Evolutionary conservation across 2,329 filamentous ascomycete species (phyloP).

Genomic region (Alternaria sp.): DNA sequence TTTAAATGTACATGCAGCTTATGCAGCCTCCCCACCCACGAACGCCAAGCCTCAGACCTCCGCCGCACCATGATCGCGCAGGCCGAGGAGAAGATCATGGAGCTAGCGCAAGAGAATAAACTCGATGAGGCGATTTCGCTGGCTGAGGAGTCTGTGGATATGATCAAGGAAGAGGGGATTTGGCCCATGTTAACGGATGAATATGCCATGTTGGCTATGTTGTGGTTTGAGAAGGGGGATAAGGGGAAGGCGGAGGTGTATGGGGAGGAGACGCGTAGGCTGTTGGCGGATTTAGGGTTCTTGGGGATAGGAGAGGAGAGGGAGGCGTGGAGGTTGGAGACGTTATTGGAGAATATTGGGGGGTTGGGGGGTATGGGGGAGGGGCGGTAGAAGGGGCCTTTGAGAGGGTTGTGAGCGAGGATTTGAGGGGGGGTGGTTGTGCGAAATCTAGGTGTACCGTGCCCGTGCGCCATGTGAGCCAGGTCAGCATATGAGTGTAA

Average conservation of each 20-base stretch:
- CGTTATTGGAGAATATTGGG: constrained; percentile 21
- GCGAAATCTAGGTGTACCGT: not conserved
- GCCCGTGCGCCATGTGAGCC: no score
- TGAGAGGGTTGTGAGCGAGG: not conserved
- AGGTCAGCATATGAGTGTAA: no score
- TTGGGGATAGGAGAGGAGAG: constrained; percentile 21
- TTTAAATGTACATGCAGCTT: constrained; percentile 38
- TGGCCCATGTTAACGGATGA: constrained; percentile 27
- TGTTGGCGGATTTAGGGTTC: constrained; percentile 28
- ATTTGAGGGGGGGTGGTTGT: not conserved
- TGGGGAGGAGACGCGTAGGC: constrained; percentile 12
- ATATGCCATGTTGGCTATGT: constrained; percentile 30
- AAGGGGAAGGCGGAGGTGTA: constrained; percentile 22
- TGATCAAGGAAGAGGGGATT: constrained; percentile 29
- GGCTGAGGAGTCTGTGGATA: constrained; percentile 21
- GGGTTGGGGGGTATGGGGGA: constrained; percentile 11
- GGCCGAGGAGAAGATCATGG: constrained; percentile 16
- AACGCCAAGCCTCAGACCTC: constrained; percentile 24
- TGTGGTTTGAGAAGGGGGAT: constrained; percentile 24
- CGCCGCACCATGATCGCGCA: constrained; percentile 26
- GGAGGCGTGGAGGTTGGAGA: constrained; percentile 27
- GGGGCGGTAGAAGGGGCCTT: constrained; percentile 2
- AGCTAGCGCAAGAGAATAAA: constrained; percentile 13
- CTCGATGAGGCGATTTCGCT: constrained; percentile 20
- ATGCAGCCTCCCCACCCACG: constrained; percentile 15